phyloP scores from a whole-genome alignment of 164 flowering plant genomes.

The Sextonia rubra region DNA sequence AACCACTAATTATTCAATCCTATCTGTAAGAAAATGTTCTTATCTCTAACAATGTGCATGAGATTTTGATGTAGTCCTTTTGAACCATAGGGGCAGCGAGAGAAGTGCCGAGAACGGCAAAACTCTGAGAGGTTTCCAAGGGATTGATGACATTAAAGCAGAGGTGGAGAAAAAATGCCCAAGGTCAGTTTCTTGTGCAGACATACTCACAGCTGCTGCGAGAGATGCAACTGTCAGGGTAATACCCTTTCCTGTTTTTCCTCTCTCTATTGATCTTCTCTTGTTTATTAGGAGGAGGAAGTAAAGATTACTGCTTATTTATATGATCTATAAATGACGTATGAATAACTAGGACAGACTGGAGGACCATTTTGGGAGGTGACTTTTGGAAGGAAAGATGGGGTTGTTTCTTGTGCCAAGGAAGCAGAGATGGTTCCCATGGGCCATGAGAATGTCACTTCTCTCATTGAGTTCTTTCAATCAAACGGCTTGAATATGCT shows the following conservation, averaged over 20 bases:
- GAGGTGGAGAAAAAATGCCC: conserved; percentile 67
- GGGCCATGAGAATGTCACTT: conserved; percentile 55
- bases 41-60: no score
- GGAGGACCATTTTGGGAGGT: conserved; percentile 73
- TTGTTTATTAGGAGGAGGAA: not conserved
- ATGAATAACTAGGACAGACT: not conserved
- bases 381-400: conserved; percentile 71
- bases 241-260: not conserved
- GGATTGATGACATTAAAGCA: conserved; percentile 64
- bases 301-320: no score
- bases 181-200: conserved; percentile 73
- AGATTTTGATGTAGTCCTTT: conserved; percentile 36
- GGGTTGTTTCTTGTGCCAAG: conserved; percentile 40
- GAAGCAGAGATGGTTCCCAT: conserved; percentile 55
- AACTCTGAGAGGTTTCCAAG: conserved; percentile 60
- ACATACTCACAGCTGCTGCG: conserved; percentile 65
- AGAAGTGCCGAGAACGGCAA: conserved; percentile 45
- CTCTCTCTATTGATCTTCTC: not conserved
- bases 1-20: no score
- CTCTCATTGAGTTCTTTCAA: conserved; percentile 48
- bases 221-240: conserved; percentile 56
- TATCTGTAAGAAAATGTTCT: no score
- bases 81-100: conserved; percentile 56
- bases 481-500: conserved; percentile 49
- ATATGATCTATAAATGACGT: not conserved